Evolutionary conservation across 208 protist genomes (phyloP).

Genomic region (Acanthamoeba healyi): DNA sequence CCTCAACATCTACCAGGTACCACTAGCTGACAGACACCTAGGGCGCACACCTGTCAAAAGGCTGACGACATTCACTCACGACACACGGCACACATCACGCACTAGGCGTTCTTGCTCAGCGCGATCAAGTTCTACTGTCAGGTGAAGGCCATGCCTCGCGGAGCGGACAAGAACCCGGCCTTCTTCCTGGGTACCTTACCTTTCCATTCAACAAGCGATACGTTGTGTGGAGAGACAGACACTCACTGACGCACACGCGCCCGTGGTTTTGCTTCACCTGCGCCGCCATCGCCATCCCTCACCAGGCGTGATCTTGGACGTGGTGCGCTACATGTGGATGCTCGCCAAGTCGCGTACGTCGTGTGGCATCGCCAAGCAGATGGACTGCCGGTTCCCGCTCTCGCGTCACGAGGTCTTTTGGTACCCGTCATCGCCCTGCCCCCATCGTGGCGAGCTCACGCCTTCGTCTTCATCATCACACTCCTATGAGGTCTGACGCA

Average conservation of each 20-base stretch:
- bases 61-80: neutral
- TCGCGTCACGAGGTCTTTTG: constrained; percentile 49
- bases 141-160: constrained; percentile 44
- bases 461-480: neutral
- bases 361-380: constrained; percentile 33
- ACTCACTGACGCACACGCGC: too few relatives aligned
- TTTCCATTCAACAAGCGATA: too few relatives aligned
- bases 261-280: too few relatives aligned
- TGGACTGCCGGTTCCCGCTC: constrained; percentile 64
- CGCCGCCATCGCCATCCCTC: neutral
- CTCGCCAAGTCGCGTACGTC: constrained; percentile 36
- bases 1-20: constrained; percentile 72
- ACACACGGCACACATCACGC: too few relatives aligned
- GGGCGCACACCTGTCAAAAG: neutral
- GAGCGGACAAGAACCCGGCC: constrained; percentile 26
- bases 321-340: constrained; percentile 56
- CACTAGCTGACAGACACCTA: too few relatives aligned
- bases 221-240: too few relatives aligned
- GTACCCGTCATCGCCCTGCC: too few relatives aligned
- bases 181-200: constrained; percentile 57
- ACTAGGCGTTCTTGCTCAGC: constrained; percentile 25
- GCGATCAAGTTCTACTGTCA: constrained; percentile 76
- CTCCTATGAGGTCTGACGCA: neutral
- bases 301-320: constrained; percentile 57
- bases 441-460: too few relatives aligned